Conservation (phyloP, 2,329 filamentous ascomycete genomes). For the Nothomitra cinnamomea region DNA sequence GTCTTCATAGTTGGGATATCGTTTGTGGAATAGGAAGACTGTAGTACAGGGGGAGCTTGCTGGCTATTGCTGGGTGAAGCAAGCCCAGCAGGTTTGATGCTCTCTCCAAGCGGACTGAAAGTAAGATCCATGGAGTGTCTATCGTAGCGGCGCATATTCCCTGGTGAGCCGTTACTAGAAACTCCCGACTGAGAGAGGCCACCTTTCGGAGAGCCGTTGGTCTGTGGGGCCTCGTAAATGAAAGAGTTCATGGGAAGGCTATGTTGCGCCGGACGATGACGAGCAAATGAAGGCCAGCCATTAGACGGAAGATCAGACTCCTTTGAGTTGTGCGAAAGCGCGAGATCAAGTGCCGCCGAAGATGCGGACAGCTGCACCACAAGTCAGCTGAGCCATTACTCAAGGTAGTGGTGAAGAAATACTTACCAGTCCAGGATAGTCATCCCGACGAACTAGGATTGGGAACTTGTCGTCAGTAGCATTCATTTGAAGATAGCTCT, state of each 20-base stretch:
- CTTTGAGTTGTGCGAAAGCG: constrained; percentile 44
- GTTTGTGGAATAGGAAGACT: constrained; percentile 78
- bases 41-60: constrained; percentile 54
- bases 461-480: constrained; percentile 74
- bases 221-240: constrained; percentile 12
- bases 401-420: not conserved
- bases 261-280: constrained; percentile 48
- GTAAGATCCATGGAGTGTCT: constrained; percentile 9
- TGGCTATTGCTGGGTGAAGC: constrained; percentile 36
- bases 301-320: constrained; percentile 36
- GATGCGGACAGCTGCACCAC: constrained; percentile 56
- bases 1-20: constrained; percentile 77
- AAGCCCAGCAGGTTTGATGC: constrained; percentile 33
- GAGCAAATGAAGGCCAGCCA: constrained; percentile 47
- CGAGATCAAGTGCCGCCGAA: constrained; percentile 65
- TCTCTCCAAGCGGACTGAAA: constrained; percentile 12
- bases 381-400: constrained; percentile 21
- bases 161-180: constrained; percentile 8
- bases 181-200: constrained; percentile 12
- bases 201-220: constrained; percentile 15
- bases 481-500: constrained; percentile 52
- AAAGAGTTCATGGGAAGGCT: constrained; percentile 39
- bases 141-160: constrained; percentile 12
- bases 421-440: constrained; percentile 37
- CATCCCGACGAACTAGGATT: constrained; percentile 54